A percentile compares a stretch with the other conserved stretches of the same genome.
phyloP scores from a whole-genome alignment of 306 rosid species.

The Rubus idaeus region DNA sequence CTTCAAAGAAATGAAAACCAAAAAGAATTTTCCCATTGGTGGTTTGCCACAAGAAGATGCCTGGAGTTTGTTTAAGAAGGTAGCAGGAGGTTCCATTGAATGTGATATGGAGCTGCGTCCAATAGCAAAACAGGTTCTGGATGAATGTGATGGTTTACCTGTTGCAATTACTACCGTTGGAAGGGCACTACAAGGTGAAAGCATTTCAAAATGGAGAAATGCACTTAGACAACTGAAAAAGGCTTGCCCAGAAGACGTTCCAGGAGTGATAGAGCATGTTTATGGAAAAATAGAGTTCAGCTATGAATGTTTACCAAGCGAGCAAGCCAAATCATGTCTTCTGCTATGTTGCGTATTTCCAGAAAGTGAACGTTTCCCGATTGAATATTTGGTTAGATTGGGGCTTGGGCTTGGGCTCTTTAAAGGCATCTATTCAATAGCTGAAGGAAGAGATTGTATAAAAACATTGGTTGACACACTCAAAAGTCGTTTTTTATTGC shows the following conservation, averaged over 20 bases:
- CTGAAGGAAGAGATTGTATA: background rate
- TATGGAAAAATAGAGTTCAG: constrained; percentile 27
- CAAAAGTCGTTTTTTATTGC: background rate
- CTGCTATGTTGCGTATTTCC: constrained; percentile 21
- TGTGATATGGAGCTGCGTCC: background rate
- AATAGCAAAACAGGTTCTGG: constrained; percentile 26
- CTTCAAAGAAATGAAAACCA: background rate
- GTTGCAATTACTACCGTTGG: constrained; percentile 35
- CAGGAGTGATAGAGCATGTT: background rate
- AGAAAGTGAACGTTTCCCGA: background rate
- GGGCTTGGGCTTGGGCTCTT: constrained; percentile 20
- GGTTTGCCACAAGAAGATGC: background rate
- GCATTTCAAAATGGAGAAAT: constrained; percentile 40
- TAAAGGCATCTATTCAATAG: background rate
- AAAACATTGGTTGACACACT: background rate
- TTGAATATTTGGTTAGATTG: background rate
- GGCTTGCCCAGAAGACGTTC: background rate
- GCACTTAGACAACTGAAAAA: constrained; percentile 26
- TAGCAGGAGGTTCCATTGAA: background rate
- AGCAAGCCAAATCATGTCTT: constrained; percentile 25
- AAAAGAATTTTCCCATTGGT: background rate
- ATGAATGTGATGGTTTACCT: constrained; percentile 38
- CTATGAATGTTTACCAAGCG: constrained; percentile 20
- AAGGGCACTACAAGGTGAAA: constrained; percentile 31
- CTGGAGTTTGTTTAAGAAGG: background rate